A percentile compares a stretch with the other conserved stretches of the same genome.
Evolutionary conservation across 371 early-diverging fungal species (phyloP).

Genomic region (Mortierella sp.): DNA sequence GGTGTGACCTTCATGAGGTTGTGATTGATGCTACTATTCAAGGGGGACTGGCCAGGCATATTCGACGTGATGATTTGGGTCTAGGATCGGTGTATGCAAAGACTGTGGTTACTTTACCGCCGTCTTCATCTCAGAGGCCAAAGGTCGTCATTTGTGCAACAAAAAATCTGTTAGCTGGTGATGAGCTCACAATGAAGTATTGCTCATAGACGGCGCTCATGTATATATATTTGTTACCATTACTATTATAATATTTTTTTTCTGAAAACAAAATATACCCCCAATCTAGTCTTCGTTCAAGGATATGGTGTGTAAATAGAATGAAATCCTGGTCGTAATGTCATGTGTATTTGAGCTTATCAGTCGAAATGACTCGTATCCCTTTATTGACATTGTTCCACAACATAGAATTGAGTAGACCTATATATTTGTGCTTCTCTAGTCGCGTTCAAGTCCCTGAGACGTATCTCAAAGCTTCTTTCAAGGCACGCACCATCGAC

Average conservation of each 20-base stretch:
- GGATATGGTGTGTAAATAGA: no score
- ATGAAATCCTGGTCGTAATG: no score
- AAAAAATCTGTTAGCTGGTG: not conserved
- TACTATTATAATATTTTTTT: not conserved
- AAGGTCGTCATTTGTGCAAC: conserved; percentile 17
- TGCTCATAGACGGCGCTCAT: not conserved
- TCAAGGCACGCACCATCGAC: no score
- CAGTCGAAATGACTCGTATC: no score
- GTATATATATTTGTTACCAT: not conserved
- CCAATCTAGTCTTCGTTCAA: no score
- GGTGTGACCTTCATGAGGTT: conserved; percentile 23
- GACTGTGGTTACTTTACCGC: not conserved
- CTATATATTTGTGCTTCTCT: no score
- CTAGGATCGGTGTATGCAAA: conserved; percentile 11
- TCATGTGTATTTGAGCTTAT: no score
- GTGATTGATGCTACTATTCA: conserved; percentile 23
- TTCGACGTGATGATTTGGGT: not conserved
- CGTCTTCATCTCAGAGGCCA: not conserved
- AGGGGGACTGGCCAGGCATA: conserved; percentile 23
- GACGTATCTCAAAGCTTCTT: no score
- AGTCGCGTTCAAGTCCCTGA: no score
- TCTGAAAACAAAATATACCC: no score
- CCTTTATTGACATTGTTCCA: no score
- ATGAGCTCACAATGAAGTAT: conserved; percentile 15
- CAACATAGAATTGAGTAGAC: no score